Evolutionary conservation across 75 land plant species (phyloP).

Genomic region (Chamaecyparis obtusa): DNA sequence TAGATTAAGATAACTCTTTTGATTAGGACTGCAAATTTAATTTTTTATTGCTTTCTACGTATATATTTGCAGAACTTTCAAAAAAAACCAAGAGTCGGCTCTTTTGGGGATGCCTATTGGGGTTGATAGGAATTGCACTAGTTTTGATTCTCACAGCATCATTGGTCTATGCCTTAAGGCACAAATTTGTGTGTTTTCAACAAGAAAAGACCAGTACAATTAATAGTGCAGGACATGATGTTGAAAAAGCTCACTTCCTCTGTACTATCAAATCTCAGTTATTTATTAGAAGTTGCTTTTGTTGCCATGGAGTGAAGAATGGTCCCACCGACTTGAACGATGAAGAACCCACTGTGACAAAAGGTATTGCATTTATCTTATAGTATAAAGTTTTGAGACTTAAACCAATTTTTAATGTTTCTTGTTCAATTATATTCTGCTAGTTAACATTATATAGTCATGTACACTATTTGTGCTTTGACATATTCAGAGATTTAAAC

Average conservation of each 20-base stretch:
- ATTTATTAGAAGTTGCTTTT: not conserved
- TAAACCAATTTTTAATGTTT: not conserved
- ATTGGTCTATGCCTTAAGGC: constrained; percentile 5
- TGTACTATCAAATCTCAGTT: not conserved
- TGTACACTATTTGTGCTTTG: not conserved
- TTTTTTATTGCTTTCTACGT: not conserved
- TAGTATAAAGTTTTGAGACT: not conserved
- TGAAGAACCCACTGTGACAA: not conserved
- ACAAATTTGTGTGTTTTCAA: constrained; percentile 1
- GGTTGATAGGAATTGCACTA: constrained; percentile 6
- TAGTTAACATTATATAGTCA: not conserved
- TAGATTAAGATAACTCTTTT: not conserved
- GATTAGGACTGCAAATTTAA: not conserved
- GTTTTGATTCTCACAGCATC: not conserved
- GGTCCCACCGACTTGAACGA: not conserved
- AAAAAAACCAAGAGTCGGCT: not conserved
- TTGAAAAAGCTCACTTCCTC: constrained; percentile 3
- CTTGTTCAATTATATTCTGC: not conserved
- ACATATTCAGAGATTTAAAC: not conserved
- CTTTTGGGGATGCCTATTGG: constrained; percentile 8
- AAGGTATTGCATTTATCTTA: constrained; percentile 9
- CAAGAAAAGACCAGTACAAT: not conserved
- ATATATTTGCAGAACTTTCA: not conserved
- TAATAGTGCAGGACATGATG: not conserved
- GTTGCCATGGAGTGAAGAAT: constrained; percentile 9